Percentiles rank a stretch among this genome's conserved stretches.
phyloP scores from a whole-genome alignment of 345 rosid genomes.

The Triadica sebifera region DNA sequence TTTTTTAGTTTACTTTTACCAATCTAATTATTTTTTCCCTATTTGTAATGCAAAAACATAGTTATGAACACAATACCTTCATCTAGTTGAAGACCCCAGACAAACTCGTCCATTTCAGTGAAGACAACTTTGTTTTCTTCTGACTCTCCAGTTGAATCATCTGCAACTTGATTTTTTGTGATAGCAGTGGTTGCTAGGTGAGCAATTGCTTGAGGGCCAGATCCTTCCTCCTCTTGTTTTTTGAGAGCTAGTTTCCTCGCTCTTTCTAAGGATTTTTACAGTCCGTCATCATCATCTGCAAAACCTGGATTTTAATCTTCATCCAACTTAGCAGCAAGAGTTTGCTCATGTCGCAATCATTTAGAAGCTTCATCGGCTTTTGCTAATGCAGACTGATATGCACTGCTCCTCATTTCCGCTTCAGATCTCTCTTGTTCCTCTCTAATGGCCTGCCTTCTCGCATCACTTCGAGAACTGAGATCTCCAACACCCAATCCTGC shows the following conservation, averaged over 20 bases:
- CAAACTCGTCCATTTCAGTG: conserved; percentile 94
- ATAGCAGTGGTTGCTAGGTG: conserved; percentile 50
- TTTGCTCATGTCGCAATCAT: conserved; percentile 60
- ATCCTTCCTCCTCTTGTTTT: conserved; percentile 54
- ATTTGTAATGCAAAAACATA: background rate
- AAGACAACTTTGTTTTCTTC: conserved; percentile 82
- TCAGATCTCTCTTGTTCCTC: conserved; percentile 77
- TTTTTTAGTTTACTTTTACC: background rate
- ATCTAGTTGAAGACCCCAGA: conserved; percentile 77
- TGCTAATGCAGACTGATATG: conserved; percentile 67
- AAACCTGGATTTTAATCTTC: conserved; percentile 55
- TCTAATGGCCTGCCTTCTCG: conserved; percentile 71
- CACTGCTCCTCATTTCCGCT: conserved; percentile 70
- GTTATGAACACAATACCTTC: conserved; percentile 50
- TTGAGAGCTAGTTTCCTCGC: conserved; percentile 76
- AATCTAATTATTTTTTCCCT: background rate
- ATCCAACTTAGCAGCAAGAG: conserved; percentile 42
- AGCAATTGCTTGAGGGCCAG: conserved; percentile 80
- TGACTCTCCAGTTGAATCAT: conserved; percentile 51
- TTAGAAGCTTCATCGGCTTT: conserved; percentile 94
- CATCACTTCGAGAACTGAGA: conserved; percentile 90
- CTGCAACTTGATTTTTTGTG: conserved; percentile 38
- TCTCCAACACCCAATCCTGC: conserved; percentile 80
- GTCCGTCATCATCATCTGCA: conserved; percentile 82
- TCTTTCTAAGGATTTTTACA: conserved; percentile 72